Evolutionary conservation across 148 eudicot genomes (phyloP), one percentile per base, ranked within the genome.

Genomic region (Vaccinium myrtillus): DNA sequence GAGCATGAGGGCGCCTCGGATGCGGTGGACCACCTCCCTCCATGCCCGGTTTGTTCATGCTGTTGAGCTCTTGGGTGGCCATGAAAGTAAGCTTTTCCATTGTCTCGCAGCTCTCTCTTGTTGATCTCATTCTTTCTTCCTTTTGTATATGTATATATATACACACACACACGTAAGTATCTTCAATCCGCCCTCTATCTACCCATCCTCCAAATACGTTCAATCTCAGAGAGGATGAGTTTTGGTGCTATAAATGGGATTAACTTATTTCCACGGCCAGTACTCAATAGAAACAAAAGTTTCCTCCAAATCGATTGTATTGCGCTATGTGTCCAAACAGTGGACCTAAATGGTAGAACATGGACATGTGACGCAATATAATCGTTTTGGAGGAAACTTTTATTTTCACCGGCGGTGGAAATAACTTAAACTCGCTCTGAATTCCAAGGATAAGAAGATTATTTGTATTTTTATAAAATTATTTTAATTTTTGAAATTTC

Each of bases 11-110:
- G 99, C 98, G 5, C 99, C 99, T 0, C 87, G 99, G 87, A 96
- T 96, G 99, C 89, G 99, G 25, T 96, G 99, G 99, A 96, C 99
- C 13, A 91, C 94, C 0, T 91, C 98, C 0, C 99, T 96, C 36
- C 99, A 96, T 58, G 94, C 97, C 50, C 95, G 99, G 0, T 96
- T 96, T 61, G 98, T 96, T 59, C 98, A 96, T 77, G 99, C 99
- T 59, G 99, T 96, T 80, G 99, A 96, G 91, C 97, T 96, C 84
- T 82, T 96, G 53, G 99, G 99, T 79, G 99, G 99, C 88, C 99
- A 96, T 85, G 99, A 96, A 89, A 96, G 99, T 96, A 94, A 23
- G 81, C 58, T 69, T 13, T 69, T 25, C 65, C 67, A 30, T 36
- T 71, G 13, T n/a, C 39, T 48, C 39, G 36, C 36, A 32, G 53